Evolutionary conservation across 2,329 filamentous ascomycete species (phyloP).

Genomic region (Calonectria pteridis): DNA sequence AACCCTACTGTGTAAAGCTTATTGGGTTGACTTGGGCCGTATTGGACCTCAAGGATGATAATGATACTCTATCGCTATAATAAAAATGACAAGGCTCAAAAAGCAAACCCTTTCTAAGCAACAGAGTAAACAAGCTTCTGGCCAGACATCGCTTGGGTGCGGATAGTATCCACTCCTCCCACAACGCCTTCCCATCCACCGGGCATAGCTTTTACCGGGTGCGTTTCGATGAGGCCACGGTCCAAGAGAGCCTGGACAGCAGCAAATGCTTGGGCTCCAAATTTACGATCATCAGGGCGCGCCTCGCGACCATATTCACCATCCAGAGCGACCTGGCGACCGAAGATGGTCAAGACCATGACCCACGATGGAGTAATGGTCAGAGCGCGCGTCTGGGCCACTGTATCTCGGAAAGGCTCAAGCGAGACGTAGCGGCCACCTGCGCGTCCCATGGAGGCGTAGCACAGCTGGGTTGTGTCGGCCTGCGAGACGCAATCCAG

Average conservation of each 20-base stretch:
- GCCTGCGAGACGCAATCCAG: slow-evolving; percentile 17
- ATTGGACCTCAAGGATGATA: too few relatives aligned
- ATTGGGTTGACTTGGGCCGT: too few relatives aligned
- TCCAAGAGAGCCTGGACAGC: neutral
- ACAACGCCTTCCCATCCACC: slow-evolving; percentile 13
- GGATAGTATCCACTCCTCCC: slow-evolving; percentile 12
- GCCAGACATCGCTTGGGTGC: neutral
- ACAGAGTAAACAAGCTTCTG: slow-evolving; percentile 16
- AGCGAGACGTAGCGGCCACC: neutral
- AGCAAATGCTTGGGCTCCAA: slow-evolving; percentile 2
- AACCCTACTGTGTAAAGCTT: too few relatives aligned
- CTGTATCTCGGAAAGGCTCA: neutral
- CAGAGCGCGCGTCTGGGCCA: neutral
- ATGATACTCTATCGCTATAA: neutral
- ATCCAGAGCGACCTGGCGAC: slow-evolving; percentile 5
- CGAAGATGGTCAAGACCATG: slow-evolving; percentile 8
- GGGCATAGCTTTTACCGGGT: slow-evolving; percentile 2
- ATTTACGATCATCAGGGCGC: neutral
- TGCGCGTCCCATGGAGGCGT: slow-evolving; percentile 18
- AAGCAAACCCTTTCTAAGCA: neutral
- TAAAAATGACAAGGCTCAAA: neutral
- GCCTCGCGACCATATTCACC: slow-evolving; percentile 13
- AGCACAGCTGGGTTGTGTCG: slow-evolving; percentile 15
- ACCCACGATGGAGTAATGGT: slow-evolving; percentile 5
- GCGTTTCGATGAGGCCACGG: neutral